Conservation (phyloP, 371 early-diverging fungal species). For the Mucor indicus region DNA sequence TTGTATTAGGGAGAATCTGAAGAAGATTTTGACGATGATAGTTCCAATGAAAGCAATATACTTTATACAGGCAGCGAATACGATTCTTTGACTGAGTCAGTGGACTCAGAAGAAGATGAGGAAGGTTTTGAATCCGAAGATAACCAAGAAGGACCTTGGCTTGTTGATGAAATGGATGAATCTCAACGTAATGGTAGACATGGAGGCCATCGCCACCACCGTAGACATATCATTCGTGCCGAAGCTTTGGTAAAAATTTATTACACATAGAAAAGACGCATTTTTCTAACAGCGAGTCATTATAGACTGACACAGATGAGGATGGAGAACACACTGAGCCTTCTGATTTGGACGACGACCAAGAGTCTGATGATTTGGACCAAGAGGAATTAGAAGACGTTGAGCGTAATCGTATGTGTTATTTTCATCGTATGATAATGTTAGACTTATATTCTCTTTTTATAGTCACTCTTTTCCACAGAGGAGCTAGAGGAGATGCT, state of each 20-base stretch:
- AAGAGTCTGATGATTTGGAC: constrained; percentile 27
- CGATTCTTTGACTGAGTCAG: constrained; percentile 16
- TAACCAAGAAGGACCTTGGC: constrained; percentile 17
- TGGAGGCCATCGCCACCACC: not conserved
- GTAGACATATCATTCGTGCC: not conserved
- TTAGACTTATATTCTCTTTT: not conserved
- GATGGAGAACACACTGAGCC: constrained; percentile 22
- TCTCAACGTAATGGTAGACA: not conserved
- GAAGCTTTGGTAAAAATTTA: not conserved
- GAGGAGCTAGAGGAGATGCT: not conserved
- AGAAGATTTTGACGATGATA: not conserved
- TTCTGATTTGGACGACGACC: constrained; percentile 17
- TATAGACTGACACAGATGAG: constrained; percentile 18
- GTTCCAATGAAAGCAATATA: too few species aligned
- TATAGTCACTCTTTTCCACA: constrained; percentile 2
- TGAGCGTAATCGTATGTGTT: constrained; percentile 12
- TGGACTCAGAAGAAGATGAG: constrained; percentile 9
- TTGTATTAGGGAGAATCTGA: not conserved
- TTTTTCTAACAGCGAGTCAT: too few species aligned
- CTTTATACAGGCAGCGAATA: too few species aligned
- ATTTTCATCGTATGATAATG: too few species aligned
- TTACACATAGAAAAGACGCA: constrained; percentile 6
- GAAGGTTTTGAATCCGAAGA: too few species aligned
- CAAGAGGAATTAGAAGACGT: constrained; percentile 37
- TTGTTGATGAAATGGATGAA: constrained; percentile 14